Evolutionary conservation across 108 stramenopile species (phyloP).

Genomic region (Fragilaria radians): DNA sequence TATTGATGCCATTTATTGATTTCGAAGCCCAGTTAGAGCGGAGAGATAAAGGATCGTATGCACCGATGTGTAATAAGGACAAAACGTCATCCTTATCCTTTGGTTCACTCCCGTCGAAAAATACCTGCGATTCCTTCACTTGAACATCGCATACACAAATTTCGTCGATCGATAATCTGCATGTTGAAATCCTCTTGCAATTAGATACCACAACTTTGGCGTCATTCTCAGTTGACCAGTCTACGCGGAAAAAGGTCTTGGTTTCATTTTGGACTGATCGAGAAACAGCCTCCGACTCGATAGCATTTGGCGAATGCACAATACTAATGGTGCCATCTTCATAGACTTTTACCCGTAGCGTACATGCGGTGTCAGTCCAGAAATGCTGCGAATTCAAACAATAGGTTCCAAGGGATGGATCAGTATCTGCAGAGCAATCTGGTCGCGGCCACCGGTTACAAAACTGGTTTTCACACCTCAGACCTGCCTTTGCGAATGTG

Average conservation of each 20-base stretch:
- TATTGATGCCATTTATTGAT: conserved; percentile 18
- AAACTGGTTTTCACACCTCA: neutral
- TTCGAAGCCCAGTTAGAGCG: too few species aligned
- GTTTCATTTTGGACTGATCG: conserved; percentile 9
- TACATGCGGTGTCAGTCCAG: neutral
- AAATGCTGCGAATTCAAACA: neutral
- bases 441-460: too few species aligned
- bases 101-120: conserved; percentile 4
- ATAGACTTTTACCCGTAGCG: neutral
- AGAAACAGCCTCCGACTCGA: neutral
- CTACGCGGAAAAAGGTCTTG: conserved; percentile 29
- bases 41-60: conserved; percentile 27
- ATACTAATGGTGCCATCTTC: neutral
- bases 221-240: conserved; percentile 8
- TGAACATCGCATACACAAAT: conserved; percentile 38
- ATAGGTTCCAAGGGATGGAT: too few species aligned
- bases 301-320: neutral
- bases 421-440: too few species aligned
- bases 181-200: neutral
- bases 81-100: conserved; percentile 31
- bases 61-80: conserved; percentile 28
- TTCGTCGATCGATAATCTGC: neutral
- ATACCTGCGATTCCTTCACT: conserved; percentile 34
- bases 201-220: too few species aligned
- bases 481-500: conserved; percentile 1